Conservation (phyloP, 768 basidiomycete genomes). For the Scleroderma citrinum region DNA sequence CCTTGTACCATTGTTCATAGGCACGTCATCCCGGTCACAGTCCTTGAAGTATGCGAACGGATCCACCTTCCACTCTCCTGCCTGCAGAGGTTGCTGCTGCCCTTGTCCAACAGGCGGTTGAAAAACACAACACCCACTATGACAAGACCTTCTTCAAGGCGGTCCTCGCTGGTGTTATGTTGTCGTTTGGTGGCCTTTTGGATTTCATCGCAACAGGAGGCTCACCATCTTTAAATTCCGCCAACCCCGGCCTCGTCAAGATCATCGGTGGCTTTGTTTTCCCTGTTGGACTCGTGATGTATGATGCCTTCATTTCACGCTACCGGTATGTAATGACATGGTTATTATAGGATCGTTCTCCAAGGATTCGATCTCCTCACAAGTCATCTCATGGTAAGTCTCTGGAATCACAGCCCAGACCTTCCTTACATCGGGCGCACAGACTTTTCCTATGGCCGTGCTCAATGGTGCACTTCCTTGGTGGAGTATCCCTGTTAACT, state of each 20-base stretch:
- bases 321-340: background rate
- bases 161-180: conserved; percentile 65
- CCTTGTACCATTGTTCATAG: too few species aligned
- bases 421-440: conserved; percentile 1
- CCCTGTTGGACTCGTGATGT: conserved; percentile 77
- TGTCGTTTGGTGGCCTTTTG: conserved; percentile 67
- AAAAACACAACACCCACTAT: conserved; percentile 59
- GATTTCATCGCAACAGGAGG: conserved; percentile 58
- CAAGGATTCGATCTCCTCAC: conserved; percentile 68
- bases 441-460: conserved; percentile 71
- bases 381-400: conserved; percentile 67
- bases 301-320: background rate
- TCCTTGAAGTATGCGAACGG: too few species aligned
- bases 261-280: conserved; percentile 64
- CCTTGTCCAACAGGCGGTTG: conserved; percentile 52
- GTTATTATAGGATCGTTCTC: conserved; percentile 59
- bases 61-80: conserved; percentile 44
- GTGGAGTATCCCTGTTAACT: conserved; percentile 66
- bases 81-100: conserved; percentile 52
- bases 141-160: conserved; percentile 64
- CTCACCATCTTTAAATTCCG: conserved; percentile 39
- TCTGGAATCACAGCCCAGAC: background rate
- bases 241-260: conserved; percentile 65
- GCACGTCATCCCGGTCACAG: too few species aligned
- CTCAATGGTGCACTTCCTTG: conserved; percentile 56